These are phyloP conservation scores for Starmerella bombicola DNA, from an alignment of 805 yeast species.

Conservation along the genomic window DNA sequence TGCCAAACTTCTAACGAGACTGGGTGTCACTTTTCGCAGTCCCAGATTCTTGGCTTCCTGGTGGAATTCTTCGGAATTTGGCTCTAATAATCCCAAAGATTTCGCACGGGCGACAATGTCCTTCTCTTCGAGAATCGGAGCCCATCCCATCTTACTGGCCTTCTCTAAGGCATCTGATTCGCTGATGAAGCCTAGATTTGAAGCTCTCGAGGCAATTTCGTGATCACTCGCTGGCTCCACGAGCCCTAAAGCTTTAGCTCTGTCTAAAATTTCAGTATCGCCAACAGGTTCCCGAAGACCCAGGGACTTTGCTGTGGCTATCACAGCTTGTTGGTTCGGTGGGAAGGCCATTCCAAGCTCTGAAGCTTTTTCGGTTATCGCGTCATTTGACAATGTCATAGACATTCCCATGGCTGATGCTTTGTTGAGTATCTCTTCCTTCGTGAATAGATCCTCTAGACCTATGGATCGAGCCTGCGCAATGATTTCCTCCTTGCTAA, in stretches of 20 bases:
- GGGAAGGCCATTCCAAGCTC: conserved; percentile 10
- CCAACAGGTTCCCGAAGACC: conserved; percentile 4
- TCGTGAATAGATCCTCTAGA: conserved; percentile 15
- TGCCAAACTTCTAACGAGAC: background rate
- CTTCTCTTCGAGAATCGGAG: conserved; percentile 8
- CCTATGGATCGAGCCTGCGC: conserved; percentile 23
- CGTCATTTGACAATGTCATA: conserved; percentile 31
- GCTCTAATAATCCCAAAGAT: conserved; percentile 10
- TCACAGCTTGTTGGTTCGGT: conserved; percentile 4
- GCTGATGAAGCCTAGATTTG: conserved; percentile 63
- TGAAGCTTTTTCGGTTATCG: background rate
- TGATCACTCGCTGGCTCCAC: conserved; percentile 15
- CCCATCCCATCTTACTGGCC: conserved; percentile 18
- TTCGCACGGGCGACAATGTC: conserved; percentile 8
- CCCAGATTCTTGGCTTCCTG: background rate
- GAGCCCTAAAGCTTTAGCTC: conserved; percentile 23
- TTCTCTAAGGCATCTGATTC: conserved; percentile 21
- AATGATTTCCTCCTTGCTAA: conserved; percentile 42
- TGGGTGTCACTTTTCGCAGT: background rate
- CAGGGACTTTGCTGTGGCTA: background rate
- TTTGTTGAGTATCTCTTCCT: conserved; percentile 7
- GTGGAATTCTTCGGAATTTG: conserved; percentile 4
- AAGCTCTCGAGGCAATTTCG: conserved; percentile 45
- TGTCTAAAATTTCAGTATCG: conserved; percentile 7
- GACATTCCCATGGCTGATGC: conserved; percentile 16